These are phyloP conservation scores for Pyrrhoderma noxium DNA, from an alignment of 1,284 basidiomycete genomes.

Conservation along the genomic window DNA sequence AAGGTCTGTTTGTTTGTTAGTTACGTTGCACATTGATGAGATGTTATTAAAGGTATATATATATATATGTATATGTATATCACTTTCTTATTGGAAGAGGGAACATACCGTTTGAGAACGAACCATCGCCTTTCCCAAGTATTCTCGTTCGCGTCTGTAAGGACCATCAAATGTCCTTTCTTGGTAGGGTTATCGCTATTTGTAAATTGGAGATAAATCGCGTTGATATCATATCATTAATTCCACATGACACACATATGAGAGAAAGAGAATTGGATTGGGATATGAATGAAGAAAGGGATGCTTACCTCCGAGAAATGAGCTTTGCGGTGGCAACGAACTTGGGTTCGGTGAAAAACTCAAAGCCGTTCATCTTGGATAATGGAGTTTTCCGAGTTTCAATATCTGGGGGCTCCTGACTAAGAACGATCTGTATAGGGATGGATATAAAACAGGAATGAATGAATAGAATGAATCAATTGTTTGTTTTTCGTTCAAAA, in stretches of 20 bases:
- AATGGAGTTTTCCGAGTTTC: slow-evolving; percentile 37
- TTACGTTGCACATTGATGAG: slow-evolving; percentile 4
- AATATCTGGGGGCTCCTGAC: slow-evolving; percentile 52
- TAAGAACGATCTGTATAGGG: slow-evolving; percentile 59
- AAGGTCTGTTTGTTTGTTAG: slow-evolving; percentile 72
- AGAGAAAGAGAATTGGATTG: no score
- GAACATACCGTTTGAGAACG: slow-evolving; percentile 71
- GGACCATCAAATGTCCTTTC: slow-evolving; percentile 73
- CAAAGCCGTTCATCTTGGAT: slow-evolving; percentile 35
- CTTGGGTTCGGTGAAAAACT: slow-evolving; percentile 46
- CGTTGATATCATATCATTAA: slow-evolving; percentile 8
- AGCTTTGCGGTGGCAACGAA: slow-evolving; percentile 67
- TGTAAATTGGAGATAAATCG: slow-evolving; percentile 3
- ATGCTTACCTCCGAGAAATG: slow-evolving; percentile 58
- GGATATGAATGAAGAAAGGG: not conserved
- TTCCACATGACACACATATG: no score
- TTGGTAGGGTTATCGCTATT: slow-evolving; percentile 80
- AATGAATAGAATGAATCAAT: not conserved
- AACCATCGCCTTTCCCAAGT: slow-evolving; percentile 83
- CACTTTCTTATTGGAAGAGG: not conserved
- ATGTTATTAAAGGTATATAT: not conserved
- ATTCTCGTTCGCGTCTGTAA: slow-evolving; percentile 74
- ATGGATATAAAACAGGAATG: not conserved
- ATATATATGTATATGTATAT: not conserved
- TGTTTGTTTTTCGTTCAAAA: no score